These are phyloP conservation scores for Annulohypoxylon stygium DNA, from an alignment of 495 filamentous ascomycete species.

Conservation along the genomic window DNA sequence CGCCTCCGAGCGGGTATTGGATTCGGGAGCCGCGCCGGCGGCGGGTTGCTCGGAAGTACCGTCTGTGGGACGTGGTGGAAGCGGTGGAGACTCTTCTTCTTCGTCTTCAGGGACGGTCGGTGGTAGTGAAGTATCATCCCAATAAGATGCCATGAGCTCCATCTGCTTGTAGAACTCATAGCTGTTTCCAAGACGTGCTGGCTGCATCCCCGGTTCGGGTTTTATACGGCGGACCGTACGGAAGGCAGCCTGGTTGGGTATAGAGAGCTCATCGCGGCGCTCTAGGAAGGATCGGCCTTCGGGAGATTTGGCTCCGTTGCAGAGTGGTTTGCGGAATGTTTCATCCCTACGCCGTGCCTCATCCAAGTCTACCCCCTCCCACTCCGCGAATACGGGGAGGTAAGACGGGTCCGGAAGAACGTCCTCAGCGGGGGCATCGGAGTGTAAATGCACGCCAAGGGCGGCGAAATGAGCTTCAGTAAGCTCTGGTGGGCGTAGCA, in stretches of 20 bases:
- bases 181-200: conserved; percentile 65
- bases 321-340: conserved; percentile 57
- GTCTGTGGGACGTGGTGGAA: conserved; percentile 22
- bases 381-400: conserved; percentile 61
- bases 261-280: conserved; percentile 64
- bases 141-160: conserved; percentile 64
- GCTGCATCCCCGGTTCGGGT: conserved; percentile 59
- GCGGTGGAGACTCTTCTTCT: conserved; percentile 29
- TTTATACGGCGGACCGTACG: conserved; percentile 65
- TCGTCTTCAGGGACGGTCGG: conserved; percentile 18
- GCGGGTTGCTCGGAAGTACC: conserved; percentile 19
- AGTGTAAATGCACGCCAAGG: conserved; percentile 63
- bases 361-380: conserved; percentile 61
- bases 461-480: conserved; percentile 61
- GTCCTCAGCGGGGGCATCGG: conserved; percentile 57
- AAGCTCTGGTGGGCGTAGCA: conserved; percentile 63
- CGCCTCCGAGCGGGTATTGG: conserved; percentile 27
- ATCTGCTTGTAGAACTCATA: conserved; percentile 70
- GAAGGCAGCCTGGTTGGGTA: conserved; percentile 64
- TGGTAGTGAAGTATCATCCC: conserved; percentile 65
- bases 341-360: conserved; percentile 58
- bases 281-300: conserved; percentile 66
- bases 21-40: conserved; percentile 29
- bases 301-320: conserved; percentile 62
- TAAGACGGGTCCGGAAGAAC: conserved; percentile 63